A percentile compares a stretch with the other conserved stretches of the same genome.
These are phyloP conservation scores for Saccharomyces eubayanus DNA, from an alignment of 805 yeast species.

Conservation along the genomic window DNA sequence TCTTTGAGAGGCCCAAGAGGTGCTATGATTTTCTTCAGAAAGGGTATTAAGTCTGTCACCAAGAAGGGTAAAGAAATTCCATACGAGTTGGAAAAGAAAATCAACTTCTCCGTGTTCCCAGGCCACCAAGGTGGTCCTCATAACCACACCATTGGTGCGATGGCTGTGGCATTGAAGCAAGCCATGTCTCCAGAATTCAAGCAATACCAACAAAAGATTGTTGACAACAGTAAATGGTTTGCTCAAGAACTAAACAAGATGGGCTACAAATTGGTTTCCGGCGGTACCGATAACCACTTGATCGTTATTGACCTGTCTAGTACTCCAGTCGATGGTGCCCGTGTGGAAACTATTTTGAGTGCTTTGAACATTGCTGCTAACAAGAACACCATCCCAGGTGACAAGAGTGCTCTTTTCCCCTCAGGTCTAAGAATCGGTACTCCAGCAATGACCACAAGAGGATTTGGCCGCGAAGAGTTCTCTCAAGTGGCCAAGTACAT, in stretches of 20 bases:
- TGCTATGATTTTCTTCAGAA: conserved; percentile 94
- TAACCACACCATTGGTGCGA: conserved; percentile 93
- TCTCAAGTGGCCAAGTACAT: conserved; percentile 72
- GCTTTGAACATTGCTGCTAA: conserved; percentile 88
- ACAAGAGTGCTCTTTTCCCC: conserved; percentile 90
- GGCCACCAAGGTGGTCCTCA: conserved; percentile 99
- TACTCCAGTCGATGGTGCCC: conserved; percentile 83
- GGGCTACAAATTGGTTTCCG: conserved; percentile 74
- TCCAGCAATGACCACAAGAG: conserved; percentile 98
- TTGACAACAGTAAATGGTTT: conserved; percentile 71
- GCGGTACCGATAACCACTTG: conserved; percentile 93
- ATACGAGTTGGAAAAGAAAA: conserved; percentile 83
- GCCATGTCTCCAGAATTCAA: conserved; percentile 82
- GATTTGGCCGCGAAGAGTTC: conserved; percentile 72
- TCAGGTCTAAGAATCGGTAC: conserved; percentile 96
- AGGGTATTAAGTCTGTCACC: conserved; percentile 75
- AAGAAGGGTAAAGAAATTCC: conserved; percentile 79
- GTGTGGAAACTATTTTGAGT: conserved; percentile 85
- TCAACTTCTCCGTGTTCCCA: conserved; percentile 96
- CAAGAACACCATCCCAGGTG: conserved; percentile 95
- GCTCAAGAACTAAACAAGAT: conserved; percentile 55
- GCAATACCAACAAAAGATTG: conserved; percentile 75
- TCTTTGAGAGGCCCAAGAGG: conserved; percentile 99
- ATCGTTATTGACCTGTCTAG: conserved; percentile 75
- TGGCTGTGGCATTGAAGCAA: conserved; percentile 92